Evolutionary conservation across 495 filamentous ascomycete species (phyloP).

Genomic region (Aspergillus steynii): DNA sequence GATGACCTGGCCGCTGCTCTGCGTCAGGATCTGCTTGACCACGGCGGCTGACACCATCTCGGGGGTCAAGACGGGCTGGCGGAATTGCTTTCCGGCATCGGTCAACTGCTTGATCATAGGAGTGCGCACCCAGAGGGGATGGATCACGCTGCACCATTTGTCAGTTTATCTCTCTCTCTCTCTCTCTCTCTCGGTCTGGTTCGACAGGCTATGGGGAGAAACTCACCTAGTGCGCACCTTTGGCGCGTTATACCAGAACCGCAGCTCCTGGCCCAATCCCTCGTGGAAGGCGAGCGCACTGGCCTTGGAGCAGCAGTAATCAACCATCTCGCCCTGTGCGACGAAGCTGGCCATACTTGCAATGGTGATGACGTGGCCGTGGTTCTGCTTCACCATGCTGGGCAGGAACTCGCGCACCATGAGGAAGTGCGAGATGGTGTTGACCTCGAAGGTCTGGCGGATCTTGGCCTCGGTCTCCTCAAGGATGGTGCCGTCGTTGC

Average conservation of each 20-base stretch:
- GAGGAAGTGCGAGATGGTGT: constrained; percentile 59
- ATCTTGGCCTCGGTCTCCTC: constrained; percentile 46
- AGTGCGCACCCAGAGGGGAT: constrained; percentile 49
- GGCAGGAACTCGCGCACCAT: constrained; percentile 62
- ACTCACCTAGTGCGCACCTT: constrained; percentile 46
- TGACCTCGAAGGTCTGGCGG: constrained; percentile 56
- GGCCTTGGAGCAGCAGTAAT: constrained; percentile 60
- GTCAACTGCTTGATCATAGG: constrained; percentile 45
- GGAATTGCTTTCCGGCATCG: constrained; percentile 37
- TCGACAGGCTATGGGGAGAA: neutral
- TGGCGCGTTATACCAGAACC: constrained; percentile 41
- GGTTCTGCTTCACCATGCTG: constrained; percentile 57
- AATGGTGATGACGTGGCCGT: constrained; percentile 60
- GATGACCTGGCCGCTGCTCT: constrained; percentile 45
- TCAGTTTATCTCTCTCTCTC: neutral
- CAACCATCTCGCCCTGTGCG: constrained; percentile 46
- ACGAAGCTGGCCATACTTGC: constrained; percentile 59
- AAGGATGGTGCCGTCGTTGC: constrained; percentile 46
- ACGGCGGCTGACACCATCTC: constrained; percentile 41
- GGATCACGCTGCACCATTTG: constrained; percentile 35
- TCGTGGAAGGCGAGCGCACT: constrained; percentile 58
- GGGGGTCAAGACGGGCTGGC: constrained; percentile 38
- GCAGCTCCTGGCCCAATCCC: constrained; percentile 44
- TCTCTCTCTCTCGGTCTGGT: neutral
- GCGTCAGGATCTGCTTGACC: constrained; percentile 42